phyloP scores from a whole-genome alignment of 2,329 filamentous ascomycete genomes.

The Cordyceps cateniannulata region DNA sequence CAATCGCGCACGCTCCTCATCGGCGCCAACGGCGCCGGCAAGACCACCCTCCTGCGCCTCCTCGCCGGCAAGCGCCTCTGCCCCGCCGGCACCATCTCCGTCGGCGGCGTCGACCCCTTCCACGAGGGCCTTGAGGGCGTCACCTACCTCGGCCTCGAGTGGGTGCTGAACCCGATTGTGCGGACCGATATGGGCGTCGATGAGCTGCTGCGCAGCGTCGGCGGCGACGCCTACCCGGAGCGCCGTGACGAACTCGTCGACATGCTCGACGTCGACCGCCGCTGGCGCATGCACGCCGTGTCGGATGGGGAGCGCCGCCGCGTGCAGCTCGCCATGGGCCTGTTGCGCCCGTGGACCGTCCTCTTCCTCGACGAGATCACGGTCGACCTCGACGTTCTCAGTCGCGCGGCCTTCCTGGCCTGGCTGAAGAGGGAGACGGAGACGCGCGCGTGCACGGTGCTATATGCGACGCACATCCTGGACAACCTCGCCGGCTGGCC shows the following conservation, averaged over 20 bases:
- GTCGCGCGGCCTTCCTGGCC: slow-evolving; percentile 72
- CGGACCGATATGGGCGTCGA: slow-evolving; percentile 88
- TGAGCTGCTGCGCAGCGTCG: slow-evolving; percentile 78
- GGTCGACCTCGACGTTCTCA: slow-evolving; percentile 87
- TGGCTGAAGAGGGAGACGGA: slow-evolving; percentile 88
- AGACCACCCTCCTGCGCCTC: slow-evolving; percentile 91
- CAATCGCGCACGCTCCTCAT: slow-evolving; percentile 85
- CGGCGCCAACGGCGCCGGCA: slow-evolving; percentile 94
- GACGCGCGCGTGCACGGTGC: slow-evolving; percentile 74
- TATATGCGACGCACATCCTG: slow-evolving; percentile 95
- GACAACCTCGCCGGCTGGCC: slow-evolving; percentile 95
- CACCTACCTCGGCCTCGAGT: slow-evolving; percentile 94
- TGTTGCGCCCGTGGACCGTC: slow-evolving; percentile 85
- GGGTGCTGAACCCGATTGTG: slow-evolving; percentile 96
- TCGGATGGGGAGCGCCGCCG: slow-evolving; percentile 85
- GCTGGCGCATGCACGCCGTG: slow-evolving; percentile 94
- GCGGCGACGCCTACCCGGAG: slow-evolving; percentile 74
- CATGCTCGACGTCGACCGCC: slow-evolving; percentile 86
- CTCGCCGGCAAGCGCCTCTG: slow-evolving; percentile 92
- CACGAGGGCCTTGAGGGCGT: slow-evolving; percentile 84
- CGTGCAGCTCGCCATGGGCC: slow-evolving; percentile 93
- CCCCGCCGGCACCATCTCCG: slow-evolving; percentile 64
- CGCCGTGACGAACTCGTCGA: slow-evolving; percentile 79
- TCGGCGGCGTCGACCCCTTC: slow-evolving; percentile 87
- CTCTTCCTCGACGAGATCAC: slow-evolving; percentile 94